These are phyloP conservation scores for Skeletonema tropicum DNA, from an alignment of 108 stramenopile species.

Conservation along the genomic window DNA sequence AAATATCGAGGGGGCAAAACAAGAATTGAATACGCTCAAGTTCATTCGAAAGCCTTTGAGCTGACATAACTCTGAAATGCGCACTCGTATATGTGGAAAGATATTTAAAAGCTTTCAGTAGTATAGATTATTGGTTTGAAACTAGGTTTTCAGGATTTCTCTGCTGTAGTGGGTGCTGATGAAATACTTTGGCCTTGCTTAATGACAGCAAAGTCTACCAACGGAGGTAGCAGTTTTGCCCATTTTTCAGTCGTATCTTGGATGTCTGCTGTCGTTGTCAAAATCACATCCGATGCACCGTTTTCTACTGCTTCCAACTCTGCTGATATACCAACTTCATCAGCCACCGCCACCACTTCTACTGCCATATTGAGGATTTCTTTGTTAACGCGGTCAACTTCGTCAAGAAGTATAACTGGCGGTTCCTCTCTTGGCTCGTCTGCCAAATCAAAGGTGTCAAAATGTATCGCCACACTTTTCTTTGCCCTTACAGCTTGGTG, in stretches of 20 bases:
- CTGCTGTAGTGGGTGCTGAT: constrained; percentile 10
- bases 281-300: background rate
- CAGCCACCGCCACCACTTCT: constrained; percentile 37
- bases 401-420: constrained; percentile 42
- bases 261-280: background rate
- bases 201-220: constrained; percentile 52
- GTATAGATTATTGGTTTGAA: background rate
- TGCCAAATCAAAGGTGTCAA: constrained; percentile 88
- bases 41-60: background rate
- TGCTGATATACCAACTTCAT: constrained; percentile 19
- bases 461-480: constrained; percentile 89
- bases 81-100: background rate
- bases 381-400: constrained; percentile 37
- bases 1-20: background rate
- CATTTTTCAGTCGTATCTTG: constrained; percentile 16
- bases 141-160: background rate
- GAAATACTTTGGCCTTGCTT: constrained; percentile 43
- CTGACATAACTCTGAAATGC: background rate
- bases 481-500: constrained; percentile 63
- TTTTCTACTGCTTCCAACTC: constrained; percentile 5
- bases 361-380: constrained; percentile 37
- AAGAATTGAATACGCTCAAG: background rate
- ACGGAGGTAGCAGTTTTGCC: constrained; percentile 34
- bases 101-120: too few species aligned
- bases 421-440: constrained; percentile 82